phyloP scores from a whole-genome alignment of 2,329 filamentous ascomycete genomes.

The Amauroascus verrucosus region DNA sequence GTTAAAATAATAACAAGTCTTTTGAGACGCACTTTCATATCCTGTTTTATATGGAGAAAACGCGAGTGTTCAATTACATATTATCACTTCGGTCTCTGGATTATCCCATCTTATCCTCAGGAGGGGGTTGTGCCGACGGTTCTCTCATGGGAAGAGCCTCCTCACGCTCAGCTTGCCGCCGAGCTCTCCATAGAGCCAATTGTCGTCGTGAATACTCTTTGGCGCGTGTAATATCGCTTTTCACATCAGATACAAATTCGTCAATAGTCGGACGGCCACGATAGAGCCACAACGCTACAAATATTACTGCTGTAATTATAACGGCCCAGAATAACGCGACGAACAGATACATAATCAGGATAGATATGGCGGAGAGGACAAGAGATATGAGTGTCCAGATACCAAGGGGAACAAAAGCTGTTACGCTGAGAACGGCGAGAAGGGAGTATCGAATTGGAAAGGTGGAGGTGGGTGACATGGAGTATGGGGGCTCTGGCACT shows the following conservation, averaged over 20 bases:
- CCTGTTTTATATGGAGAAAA: not conserved
- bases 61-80: not conserved
- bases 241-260: not conserved
- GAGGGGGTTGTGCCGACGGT: not conserved
- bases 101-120: not conserved
- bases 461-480: not conserved
- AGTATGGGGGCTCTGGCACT: not conserved
- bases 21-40: not conserved
- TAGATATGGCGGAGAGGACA: not conserved
- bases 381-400: not conserved
- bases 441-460: slow-evolving; percentile 1
- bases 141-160: not conserved
- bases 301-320: not conserved
- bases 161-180: not conserved
- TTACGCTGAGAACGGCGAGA: not conserved
- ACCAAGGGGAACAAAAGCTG: not conserved
- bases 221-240: not conserved
- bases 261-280: not conserved
- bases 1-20: too few species aligned
- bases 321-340: not conserved
- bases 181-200: not conserved
- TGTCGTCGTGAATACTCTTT: not conserved
- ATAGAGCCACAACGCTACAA: not conserved
- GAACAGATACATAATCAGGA: not conserved
- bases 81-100: not conserved